Evolutionary conservation across 2,329 filamentous ascomycete genomes (phyloP).

Genomic region (Beauveria scarabaeidicola): DNA sequence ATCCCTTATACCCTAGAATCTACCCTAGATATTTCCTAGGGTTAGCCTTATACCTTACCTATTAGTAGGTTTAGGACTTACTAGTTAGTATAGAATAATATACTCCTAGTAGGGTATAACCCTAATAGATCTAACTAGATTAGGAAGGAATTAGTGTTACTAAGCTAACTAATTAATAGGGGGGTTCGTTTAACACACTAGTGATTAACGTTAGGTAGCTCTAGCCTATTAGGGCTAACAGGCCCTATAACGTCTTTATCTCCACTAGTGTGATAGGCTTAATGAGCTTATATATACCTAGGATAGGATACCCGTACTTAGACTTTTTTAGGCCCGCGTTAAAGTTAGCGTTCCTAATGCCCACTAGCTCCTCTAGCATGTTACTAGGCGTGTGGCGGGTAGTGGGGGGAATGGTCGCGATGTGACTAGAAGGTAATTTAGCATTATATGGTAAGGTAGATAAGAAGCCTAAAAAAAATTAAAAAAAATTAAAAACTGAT

Average conservation of each 20-base stretch:
- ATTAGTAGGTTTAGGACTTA: too few relatives aligned
- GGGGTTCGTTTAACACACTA: too few relatives aligned
- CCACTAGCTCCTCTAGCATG: constrained; percentile 15
- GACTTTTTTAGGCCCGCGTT: constrained; percentile 20
- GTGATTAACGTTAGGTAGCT: constrained; percentile 10
- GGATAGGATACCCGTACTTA: constrained; percentile 21
- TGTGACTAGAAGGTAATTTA: neutral
- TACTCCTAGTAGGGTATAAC: too few relatives aligned
- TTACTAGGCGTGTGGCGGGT: constrained; percentile 13
- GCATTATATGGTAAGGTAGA: neutral
- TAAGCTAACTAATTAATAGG: too few relatives aligned
- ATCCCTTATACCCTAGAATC: too few relatives aligned
- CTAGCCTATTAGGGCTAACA: constrained; percentile 22
- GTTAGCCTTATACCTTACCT: too few relatives aligned
- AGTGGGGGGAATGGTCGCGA: constrained; percentile 3
- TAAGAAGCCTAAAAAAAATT: too few relatives aligned
- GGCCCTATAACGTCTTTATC: constrained; percentile 19
- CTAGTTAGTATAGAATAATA: too few relatives aligned
- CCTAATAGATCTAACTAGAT: too few relatives aligned
- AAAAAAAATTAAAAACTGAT: too few relatives aligned
- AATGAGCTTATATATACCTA: constrained; percentile 18
- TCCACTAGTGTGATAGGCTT: constrained; percentile 17
- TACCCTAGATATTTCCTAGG: too few relatives aligned
- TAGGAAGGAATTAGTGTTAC: too few relatives aligned
- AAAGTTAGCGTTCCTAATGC: constrained; percentile 22